Evolutionary conservation across 2,329 filamentous ascomycete species (phyloP), one percentile per base, ranked within the genome.

Genomic region (Claviceps maximensis): DNA sequence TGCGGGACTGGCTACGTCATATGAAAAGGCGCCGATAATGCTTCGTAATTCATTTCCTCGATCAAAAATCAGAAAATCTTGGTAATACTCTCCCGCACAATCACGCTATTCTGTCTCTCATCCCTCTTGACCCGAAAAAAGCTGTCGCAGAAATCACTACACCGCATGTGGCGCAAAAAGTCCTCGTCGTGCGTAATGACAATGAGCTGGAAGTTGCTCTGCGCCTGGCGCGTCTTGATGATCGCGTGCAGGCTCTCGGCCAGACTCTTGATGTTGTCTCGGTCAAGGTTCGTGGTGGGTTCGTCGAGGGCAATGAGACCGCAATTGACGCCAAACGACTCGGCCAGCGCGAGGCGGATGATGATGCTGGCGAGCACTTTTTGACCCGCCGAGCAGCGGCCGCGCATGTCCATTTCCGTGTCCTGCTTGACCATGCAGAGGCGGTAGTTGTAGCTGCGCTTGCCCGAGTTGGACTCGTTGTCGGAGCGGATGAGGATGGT

Each of bases 171-270:
- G 52, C 86, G 79, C 64, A 98, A 65, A 63, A 98, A 98, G 63
- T 95, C 89, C 71, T 97, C 94, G 70, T 98, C 93, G 74, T 98
- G 93, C 4, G 93, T 98, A 67, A 98, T 98, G 63, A 98, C 88
- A 64, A 98, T 93, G 53, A 98, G 80, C 74, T 98, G 94, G 69
- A 98, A 96, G 67, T 98, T 98, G 53, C 83, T 80, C 75, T 98
- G 93, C 56, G 84, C 81, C 66, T 86, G 82, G 8, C 94, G 82
- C 17, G 83, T 73, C 61, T 85, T 79, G 70, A 98, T 97, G 63
- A 98, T 95, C 62, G 84, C 80, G 63, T 93, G 85, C 61, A 98
- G 71, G 47, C 86, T 88, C 66, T 86, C 78, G 9, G 93, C 93
- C 45, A 98, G 77, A 55, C 87, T 87, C 57, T 85, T 83, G 68